These are phyloP conservation scores for Cyclotella baltica DNA, from an alignment of 108 stramenopile species.

Conservation along the genomic window DNA sequence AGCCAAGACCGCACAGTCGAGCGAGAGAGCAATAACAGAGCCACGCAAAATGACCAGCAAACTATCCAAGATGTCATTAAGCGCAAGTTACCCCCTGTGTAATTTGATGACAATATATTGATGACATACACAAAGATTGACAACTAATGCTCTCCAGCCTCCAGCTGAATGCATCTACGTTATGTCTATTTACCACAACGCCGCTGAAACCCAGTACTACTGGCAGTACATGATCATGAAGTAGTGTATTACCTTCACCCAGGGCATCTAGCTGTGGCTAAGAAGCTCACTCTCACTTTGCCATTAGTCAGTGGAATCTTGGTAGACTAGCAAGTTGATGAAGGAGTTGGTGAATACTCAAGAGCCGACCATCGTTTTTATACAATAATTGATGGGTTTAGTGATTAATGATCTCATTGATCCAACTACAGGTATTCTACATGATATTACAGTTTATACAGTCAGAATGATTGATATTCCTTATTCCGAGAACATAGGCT, in stretches of 20 bases:
- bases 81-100: neutral
- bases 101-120: neutral
- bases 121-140: neutral
- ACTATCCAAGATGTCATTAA: no score
- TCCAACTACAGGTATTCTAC: neutral
- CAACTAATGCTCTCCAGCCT: neutral
- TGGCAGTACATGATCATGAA: neutral
- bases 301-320: neutral
- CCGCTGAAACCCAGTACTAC: neutral
- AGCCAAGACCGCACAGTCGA: no score
- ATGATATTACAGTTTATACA: neutral
- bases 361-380: neutral
- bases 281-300: neutral
- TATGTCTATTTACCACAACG: neutral
- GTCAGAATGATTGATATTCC: neutral
- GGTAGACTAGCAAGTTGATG: neutral
- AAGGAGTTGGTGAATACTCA: neutral
- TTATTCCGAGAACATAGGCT: neutral
- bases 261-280: neutral
- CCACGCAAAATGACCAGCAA: no score
- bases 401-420: neutral
- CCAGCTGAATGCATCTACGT: neutral
- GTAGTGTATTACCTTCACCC: neutral
- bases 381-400: neutral
- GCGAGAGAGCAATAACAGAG: no score